These are phyloP conservation scores for Cercospora zeina DNA, from an alignment of 2,329 filamentous ascomycete genomes.

Conservation along the genomic window DNA sequence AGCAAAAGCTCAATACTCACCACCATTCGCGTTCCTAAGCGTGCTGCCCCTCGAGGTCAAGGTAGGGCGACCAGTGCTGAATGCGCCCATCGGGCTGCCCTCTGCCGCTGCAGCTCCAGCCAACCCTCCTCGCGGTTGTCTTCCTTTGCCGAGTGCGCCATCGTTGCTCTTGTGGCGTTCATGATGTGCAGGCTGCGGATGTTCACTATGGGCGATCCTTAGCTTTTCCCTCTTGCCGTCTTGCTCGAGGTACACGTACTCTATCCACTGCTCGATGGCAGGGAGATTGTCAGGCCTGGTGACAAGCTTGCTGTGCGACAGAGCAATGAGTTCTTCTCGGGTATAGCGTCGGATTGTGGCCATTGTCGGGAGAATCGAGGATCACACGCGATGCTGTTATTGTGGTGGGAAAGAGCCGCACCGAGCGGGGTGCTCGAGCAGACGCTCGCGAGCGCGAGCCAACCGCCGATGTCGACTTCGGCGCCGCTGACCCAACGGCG, in stretches of 20 bases:
- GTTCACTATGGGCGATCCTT: conserved; percentile 44
- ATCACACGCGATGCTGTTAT: conserved; percentile 5
- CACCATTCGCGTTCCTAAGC: conserved; percentile 28
- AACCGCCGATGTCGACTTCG: neutral
- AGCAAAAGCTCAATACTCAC: conserved; percentile 27
- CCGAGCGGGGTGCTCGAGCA: conserved; percentile 4
- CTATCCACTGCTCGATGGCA: conserved; percentile 93
- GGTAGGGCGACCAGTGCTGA: conserved; percentile 39
- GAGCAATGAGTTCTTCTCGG: conserved; percentile 69
- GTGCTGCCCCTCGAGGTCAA: conserved; percentile 34
- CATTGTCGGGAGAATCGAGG: conserved; percentile 28
- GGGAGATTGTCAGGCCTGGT: conserved; percentile 76
- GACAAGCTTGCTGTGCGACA: conserved; percentile 81
- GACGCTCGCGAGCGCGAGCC: neutral
- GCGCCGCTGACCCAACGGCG: neutral
- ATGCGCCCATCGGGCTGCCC: conserved; percentile 41
- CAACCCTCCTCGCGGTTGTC: conserved; percentile 24
- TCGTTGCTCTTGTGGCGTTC: conserved; percentile 28
- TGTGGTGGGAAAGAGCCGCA: neutral
- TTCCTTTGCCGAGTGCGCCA: conserved; percentile 26
- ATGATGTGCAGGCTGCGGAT: conserved; percentile 22
- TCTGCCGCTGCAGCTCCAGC: conserved; percentile 16
- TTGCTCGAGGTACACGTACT: conserved; percentile 56
- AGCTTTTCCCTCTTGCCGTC: conserved; percentile 42
- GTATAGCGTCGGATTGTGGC: conserved; percentile 62